Base-by-base conservation (phyloP, 2,329 filamentous ascomycete genomes). In the Microsporum audouinii region DNA sequence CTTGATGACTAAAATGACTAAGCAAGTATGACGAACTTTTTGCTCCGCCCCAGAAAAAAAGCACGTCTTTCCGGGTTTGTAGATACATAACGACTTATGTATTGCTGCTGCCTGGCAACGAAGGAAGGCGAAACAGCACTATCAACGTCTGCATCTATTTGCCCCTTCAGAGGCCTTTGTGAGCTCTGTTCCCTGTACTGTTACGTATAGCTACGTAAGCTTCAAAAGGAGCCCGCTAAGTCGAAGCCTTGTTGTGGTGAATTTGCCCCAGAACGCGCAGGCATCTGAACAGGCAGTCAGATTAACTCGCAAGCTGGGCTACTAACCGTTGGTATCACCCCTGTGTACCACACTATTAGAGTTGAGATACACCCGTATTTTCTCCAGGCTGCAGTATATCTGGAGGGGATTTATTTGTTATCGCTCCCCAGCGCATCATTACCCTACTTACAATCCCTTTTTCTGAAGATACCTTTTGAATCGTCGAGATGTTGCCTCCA, bases 401-500 rank as follows among this genome's bases (percentile, higher is more conserved):
- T 5, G 1, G 8, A 14, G 4, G 12, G 51, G 31, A 34, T 55
- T 55, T 55, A 55, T 55, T 23, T 53, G 29, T 36, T 36, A 55
- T 23, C 31, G 31, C 14, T 36, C 51, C 12, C 51, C 10, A 55
- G n/a, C 27, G 14, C 45, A 23, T 29, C 27, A 29, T 5, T 7
- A 17, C 4, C n/a, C n/a, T 36, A 17, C 31, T 6, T 34, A n/a
- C 31, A 34, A 3, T 14, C 31, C 14, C 17, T 23, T 23, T 23
- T 23, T 36, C 5, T 4, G 14, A n/a, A 12, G 3, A 34, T 55
- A 55, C 2, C 51, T n/a, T 36, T 55, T 29, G 12, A 10, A 49
- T 12, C 17, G 1, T 27, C 59, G 64, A 57, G 33, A 76, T 75
- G 73, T 66, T 76, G 66, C 73, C 74, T 58, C 74, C 73, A 23